These are phyloP conservation scores for Krasilnikovozyma curviuscula DNA, from an alignment of 768 basidiomycete genomes.

Conservation along the genomic window DNA sequence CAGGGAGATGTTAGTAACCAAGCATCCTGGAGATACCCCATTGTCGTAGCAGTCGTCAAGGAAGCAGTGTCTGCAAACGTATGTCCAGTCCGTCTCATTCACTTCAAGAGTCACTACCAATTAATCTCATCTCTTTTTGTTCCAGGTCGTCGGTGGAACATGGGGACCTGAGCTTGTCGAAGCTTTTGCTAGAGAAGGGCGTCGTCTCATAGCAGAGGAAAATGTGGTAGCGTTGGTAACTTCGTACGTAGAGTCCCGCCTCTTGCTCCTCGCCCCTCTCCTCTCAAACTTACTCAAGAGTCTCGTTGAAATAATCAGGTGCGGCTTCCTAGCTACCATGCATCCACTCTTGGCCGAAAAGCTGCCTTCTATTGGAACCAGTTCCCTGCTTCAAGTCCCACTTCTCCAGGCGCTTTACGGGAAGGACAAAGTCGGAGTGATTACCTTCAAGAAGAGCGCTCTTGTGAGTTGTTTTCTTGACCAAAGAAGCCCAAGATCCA, in stretches of 20 bases:
- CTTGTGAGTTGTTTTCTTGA: slow-evolving; percentile 13
- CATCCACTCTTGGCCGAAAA: slow-evolving; percentile 14
- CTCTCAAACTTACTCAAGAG: slow-evolving; percentile 2
- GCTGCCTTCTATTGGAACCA: slow-evolving; percentile 16
- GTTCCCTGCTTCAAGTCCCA: slow-evolving; percentile 14
- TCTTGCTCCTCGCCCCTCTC: neutral
- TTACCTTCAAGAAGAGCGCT: slow-evolving; percentile 14
- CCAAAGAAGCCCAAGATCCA: too few species aligned
- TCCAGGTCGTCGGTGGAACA: slow-evolving; percentile 8
- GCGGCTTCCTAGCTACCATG: slow-evolving; percentile 21
- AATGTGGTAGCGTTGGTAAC: slow-evolving; percentile 16
- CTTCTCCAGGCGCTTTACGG: slow-evolving; percentile 15
- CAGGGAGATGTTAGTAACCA: slow-evolving; percentile 7
- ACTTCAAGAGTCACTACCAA: neutral
- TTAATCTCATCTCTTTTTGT: neutral
- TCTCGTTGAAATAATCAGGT: too few species aligned
- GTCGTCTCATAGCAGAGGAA: slow-evolving; percentile 16
- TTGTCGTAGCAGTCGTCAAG: slow-evolving; percentile 16
- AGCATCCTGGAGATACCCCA: slow-evolving; percentile 14
- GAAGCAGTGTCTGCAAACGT: slow-evolving; percentile 6
- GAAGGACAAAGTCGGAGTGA: slow-evolving; percentile 14
- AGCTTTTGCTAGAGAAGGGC: slow-evolving; percentile 16
- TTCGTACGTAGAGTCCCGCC: slow-evolving; percentile 9
- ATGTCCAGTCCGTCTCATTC: neutral
- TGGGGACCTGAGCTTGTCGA: slow-evolving; percentile 17